Conservation (phyloP, 2,329 filamentous ascomycete species). For the Allantophomopsis cytisporea region DNA sequence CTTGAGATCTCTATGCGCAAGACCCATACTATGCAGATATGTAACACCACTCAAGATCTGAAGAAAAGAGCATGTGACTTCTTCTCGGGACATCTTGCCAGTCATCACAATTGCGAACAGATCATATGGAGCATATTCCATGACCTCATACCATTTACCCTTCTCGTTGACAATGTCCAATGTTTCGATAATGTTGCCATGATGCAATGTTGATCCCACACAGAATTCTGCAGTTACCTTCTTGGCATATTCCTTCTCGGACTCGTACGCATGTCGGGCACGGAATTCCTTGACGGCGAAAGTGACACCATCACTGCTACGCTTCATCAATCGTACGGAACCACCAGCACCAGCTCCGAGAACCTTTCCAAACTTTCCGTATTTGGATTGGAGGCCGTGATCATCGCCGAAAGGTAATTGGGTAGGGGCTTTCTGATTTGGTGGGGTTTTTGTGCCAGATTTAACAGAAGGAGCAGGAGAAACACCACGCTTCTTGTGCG, state of each 20-base stretch:
- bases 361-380: slow-evolving; percentile 90
- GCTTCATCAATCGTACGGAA: slow-evolving; percentile 87
- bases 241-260: slow-evolving; percentile 90
- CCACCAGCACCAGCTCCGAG: slow-evolving; percentile 89
- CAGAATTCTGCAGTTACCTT: slow-evolving; percentile 98
- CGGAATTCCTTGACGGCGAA: slow-evolving; percentile 98
- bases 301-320: slow-evolving; percentile 80
- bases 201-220: slow-evolving; percentile 90
- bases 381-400: slow-evolving; percentile 79
- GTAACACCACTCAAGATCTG: slow-evolving; percentile 92
- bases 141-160: slow-evolving; percentile 91
- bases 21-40: slow-evolving; percentile 87
- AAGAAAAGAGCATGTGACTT: slow-evolving; percentile 81
- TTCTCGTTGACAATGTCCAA: slow-evolving; percentile 94
- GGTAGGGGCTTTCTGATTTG: slow-evolving; percentile 31
- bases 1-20: slow-evolving; percentile 91
- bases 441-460: slow-evolving; percentile 32
- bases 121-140: slow-evolving; percentile 96
- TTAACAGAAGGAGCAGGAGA: slow-evolving; percentile 45
- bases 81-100: slow-evolving; percentile 86
- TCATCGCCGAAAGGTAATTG: slow-evolving; percentile 89
- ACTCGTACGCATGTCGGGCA: slow-evolving; percentile 82
- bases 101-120: slow-evolving; percentile 99
- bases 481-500: slow-evolving; percentile 53
- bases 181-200: slow-evolving; percentile 97